Evolutionary conservation across 2,329 filamentous ascomycete genomes (phyloP), one percentile per base, ranked within the genome.

Genomic region (Colletotrichum sp.): DNA sequence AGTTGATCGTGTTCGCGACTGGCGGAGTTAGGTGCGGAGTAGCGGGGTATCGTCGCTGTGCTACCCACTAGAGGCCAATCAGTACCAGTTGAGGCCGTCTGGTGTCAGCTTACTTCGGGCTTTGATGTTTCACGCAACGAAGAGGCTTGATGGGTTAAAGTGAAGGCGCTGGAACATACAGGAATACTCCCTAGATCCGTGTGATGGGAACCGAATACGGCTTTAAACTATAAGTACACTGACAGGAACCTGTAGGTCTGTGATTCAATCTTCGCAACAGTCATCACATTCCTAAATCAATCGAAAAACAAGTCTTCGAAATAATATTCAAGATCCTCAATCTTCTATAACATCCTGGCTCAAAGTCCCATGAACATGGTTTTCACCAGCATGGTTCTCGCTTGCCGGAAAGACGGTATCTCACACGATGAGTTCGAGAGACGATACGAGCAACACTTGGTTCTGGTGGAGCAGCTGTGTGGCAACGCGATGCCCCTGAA

Each of bases 371-470:
- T 9, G 16, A 75, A 39, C 5, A 75, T 75, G 72, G 68, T 49
- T 21, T 71, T 59, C 60, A 75, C 55, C 30, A 44, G 49, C 28
- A 71, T 75, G 67, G 49, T 75, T n/a, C 52, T 75, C 18, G 72
- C 72, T 4, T 34, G 59, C 10, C 49, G 72, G 30, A 71, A 65
- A 36, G 57, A 36, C 10, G 60, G 67, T 32, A 59, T 75, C 57
- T 52, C 72, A 7, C 72, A 75, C 60, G 67, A 66, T 2, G 67
- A 75, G 30, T 75, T 75, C 28, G 71, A 75, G 49, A 44, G 13
- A n/a, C 67, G 72, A 28, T 75, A 75, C 39, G 72, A 75, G 49
- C 72, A 65, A 30, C 72, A 75, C 34, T 55, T 75, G 21, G 21
- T 13, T 21, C 63, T 75, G 72, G 44, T 75, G 12, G 44, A 62